Evolutionary conservation across 192 early-diverging fungal genomes (phyloP), one percentile per base, ranked within the genome.

Genomic region (Glomus cerebriforme): DNA sequence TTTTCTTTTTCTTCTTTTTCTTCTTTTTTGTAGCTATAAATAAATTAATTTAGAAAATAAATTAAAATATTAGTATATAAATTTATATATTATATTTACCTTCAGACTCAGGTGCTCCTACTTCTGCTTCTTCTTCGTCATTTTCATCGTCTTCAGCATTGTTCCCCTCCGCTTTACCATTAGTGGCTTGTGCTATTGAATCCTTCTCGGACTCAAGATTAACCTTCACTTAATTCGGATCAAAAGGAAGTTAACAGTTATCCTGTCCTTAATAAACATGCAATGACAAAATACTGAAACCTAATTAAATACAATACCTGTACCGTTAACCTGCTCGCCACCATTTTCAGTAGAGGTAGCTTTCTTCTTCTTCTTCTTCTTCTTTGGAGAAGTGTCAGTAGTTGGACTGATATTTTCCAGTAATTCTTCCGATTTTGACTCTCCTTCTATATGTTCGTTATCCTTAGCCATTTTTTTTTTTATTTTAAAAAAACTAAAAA

Each of bases 1-100:
- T 77, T 54, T 77, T 77, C 34, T 68, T 68, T 22, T 68, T 68
- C 9, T 68, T 68, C 22, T 68, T 68, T n/a, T 68, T 68, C 34
- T 68, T 68, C 22, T 68, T 68, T 37, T 68, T 68, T 68, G 29
- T 68, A 24, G 2, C 22, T 24, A 35, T 35, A 8, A 17, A 47
- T 12, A 15, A 15, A 15, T 47, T 15, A n/a, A 37, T 37, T 47
- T 15, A 47, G 0, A 54, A 19, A 13, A 19, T 54, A 54, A 54
- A 54, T 54, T 19, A 49, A 54, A n/a, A 6, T 19, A 5, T 54
- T 7, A 43, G 15, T 22, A 1, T 54, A 54, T 0, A 7, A 22
- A 54, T 54, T 54, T 54, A 3, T 19, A 19, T 22, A 9, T 43
- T 43, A 9, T 6, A 7, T 54, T 54, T 22, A 54, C 49, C 32